Evolutionary conservation across 495 filamentous ascomycete genomes (phyloP), one percentile per base, ranked within the genome.

Genomic region (Physcia stellaris): DNA sequence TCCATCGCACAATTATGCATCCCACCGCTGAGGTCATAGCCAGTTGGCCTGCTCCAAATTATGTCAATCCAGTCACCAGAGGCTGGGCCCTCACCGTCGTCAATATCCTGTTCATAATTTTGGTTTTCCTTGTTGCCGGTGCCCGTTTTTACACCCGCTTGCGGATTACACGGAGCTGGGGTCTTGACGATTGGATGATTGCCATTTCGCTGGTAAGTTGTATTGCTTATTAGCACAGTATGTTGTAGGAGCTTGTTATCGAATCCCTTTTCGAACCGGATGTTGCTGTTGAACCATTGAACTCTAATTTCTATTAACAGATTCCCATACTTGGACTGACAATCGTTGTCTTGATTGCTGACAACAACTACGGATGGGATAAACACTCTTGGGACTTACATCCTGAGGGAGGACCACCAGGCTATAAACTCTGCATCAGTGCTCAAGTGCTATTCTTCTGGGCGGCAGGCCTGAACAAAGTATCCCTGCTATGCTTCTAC

Each of bases 401-500:
- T 16, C 7, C 46, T 9, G 22, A 49, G 2, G 52, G 56, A 52
- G 38, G 64, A 10, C 46, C 55, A 12, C 47, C 45, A 15, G 47
- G 53, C 21, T 52, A 61, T 39, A 64, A 67, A 38, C 48, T 74
- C 29, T 65, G 71, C 13, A 52, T 77, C 27, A 49, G 55, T 7
- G 70, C 67, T 31, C 63, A 73, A 43, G 58, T 73, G 7, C 49
- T 67, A 16, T 78, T 77, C 49, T 65, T 62, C 0, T 9, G 70
- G 21, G 58, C 72, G 2, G 67, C 71, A 2, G 62, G 52, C 11
- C 54, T 75, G 19, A 75, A 68, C 21, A 71, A 76, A 24, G 52
- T 77, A 18, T 76, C 72, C 2, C 58, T 77, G 17, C 54, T 77
- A 6, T 68, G 62, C 52, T 69, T 77, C 48, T 73, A 71, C 47